phyloP scores from a whole-genome alignment of 805 yeast genomes.

The Kregervanrija delftensis region DNA sequence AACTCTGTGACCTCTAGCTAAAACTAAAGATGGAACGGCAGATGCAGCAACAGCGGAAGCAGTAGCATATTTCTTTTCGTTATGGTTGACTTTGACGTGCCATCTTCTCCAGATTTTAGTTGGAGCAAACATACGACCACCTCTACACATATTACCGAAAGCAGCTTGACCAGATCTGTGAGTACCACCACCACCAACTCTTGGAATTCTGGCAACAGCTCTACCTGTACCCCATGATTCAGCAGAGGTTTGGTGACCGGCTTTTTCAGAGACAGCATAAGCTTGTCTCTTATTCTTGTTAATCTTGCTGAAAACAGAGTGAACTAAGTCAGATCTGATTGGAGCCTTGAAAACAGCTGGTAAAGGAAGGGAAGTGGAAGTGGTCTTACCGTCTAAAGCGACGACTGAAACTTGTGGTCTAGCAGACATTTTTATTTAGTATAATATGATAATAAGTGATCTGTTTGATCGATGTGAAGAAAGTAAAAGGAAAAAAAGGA shows the following conservation, averaged over 20 bases:
- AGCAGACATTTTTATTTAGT: slow-evolving; percentile 26
- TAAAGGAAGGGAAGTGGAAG: slow-evolving; percentile 78
- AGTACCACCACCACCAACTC: slow-evolving; percentile 99
- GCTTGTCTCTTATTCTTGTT: slow-evolving; percentile 99
- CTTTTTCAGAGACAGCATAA: slow-evolving; percentile 98
- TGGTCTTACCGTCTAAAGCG: slow-evolving; percentile 75
- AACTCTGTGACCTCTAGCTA: slow-evolving; percentile 99
- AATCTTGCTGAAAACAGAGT: slow-evolving; percentile 95
- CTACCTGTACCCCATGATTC: slow-evolving; percentile 99
- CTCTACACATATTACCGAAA: slow-evolving; percentile 99
- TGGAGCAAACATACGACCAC: slow-evolving; percentile 99
- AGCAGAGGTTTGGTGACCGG: slow-evolving; percentile 99
- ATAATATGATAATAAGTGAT: not conserved
- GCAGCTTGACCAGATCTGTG: slow-evolving; percentile 99
- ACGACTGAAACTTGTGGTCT: slow-evolving; percentile 98
- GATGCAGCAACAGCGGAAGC: slow-evolving; percentile 99
- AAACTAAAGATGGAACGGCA: slow-evolving; percentile 94
- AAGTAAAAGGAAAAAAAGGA: not conserved
- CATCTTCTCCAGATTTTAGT: slow-evolving; percentile 99
- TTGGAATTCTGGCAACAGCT: slow-evolving; percentile 99
- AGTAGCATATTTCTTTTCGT: slow-evolving; percentile 99
- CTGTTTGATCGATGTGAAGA: slow-evolving; percentile 4
- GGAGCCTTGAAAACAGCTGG: slow-evolving; percentile 99
- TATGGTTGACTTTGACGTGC: slow-evolving; percentile 99
- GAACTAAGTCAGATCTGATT: slow-evolving; percentile 99